phyloP scores from a whole-genome alignment of 495 filamentous ascomycete species.

The Rusavskia elegans region DNA sequence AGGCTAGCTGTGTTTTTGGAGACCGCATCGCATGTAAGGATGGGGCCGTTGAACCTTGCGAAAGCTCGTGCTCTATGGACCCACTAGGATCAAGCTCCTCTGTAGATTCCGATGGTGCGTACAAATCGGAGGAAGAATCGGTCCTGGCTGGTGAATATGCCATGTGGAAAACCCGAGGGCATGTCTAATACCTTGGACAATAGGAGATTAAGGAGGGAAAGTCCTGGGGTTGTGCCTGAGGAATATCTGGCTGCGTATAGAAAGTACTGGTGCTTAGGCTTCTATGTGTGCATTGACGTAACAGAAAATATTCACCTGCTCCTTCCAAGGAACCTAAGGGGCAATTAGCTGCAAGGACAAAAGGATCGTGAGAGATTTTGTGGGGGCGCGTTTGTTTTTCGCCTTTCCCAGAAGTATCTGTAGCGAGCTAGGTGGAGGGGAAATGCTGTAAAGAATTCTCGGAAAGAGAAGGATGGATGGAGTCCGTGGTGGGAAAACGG shows the following conservation, averaged over 20 bases:
- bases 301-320: too few species aligned
- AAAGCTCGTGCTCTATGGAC: background rate
- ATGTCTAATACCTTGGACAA: background rate
- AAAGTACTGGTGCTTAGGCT: too few species aligned
- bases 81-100: background rate
- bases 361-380: background rate
- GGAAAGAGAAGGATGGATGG: too few species aligned
- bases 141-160: slow-evolving; percentile 9
- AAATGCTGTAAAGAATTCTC: background rate
- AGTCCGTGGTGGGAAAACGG: background rate
- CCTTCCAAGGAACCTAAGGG: background rate
- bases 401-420: background rate
- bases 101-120: slow-evolving; percentile 4
- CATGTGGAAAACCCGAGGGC: slow-evolving; percentile 1
- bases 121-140: slow-evolving; percentile 11
- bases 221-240: too few species aligned
- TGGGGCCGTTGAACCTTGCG: background rate
- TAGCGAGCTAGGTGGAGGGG: background rate
- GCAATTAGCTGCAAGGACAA: background rate
- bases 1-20: background rate
- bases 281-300: too few species aligned
- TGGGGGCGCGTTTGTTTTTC: too few species aligned
- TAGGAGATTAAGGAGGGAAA: background rate
- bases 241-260: too few species aligned
- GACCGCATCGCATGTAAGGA: background rate